phyloP scores from a whole-genome alignment of 179 eudicot species.

The Carnegiea gigantea region DNA sequence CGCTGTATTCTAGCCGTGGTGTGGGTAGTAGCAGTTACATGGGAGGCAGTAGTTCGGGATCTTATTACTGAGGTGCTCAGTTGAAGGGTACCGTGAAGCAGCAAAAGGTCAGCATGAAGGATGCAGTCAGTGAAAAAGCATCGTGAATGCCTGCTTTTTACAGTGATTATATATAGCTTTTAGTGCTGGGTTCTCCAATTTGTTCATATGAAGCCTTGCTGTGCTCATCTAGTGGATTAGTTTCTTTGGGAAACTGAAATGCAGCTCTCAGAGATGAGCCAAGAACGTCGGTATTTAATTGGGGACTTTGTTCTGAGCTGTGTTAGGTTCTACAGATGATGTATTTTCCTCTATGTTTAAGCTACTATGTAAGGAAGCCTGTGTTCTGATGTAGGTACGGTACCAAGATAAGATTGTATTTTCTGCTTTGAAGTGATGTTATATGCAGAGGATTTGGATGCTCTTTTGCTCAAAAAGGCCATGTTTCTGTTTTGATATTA shows the following conservation, averaged over 20 bases:
- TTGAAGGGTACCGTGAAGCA: neutral
- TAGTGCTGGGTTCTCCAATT: neutral
- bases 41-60: slow-evolving; percentile 84
- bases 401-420: neutral
- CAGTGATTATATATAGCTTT: neutral
- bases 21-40: slow-evolving; percentile 65
- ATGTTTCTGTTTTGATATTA: neutral
- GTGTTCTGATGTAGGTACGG: slow-evolving; percentile 15
- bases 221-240: neutral
- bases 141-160: neutral
- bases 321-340: slow-evolving; percentile 15
- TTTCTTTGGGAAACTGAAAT: neutral
- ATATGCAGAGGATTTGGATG: neutral
- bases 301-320: slow-evolving; percentile 5
- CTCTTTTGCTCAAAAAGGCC: neutral
- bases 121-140: neutral
- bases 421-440: neutral
- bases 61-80: slow-evolving; percentile 75
- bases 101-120: neutral
- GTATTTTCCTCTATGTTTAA: slow-evolving; percentile 2
- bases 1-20: slow-evolving; percentile 75
- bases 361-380: neutral
- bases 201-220: slow-evolving; percentile 12
- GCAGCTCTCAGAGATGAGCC: neutral
- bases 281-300: neutral